Percentiles rank a stretch among this genome's conserved stretches.
Evolutionary conservation across 2,329 filamentous ascomycete genomes (phyloP).

Genomic region (Sphaerostilbella broomeana): DNA sequence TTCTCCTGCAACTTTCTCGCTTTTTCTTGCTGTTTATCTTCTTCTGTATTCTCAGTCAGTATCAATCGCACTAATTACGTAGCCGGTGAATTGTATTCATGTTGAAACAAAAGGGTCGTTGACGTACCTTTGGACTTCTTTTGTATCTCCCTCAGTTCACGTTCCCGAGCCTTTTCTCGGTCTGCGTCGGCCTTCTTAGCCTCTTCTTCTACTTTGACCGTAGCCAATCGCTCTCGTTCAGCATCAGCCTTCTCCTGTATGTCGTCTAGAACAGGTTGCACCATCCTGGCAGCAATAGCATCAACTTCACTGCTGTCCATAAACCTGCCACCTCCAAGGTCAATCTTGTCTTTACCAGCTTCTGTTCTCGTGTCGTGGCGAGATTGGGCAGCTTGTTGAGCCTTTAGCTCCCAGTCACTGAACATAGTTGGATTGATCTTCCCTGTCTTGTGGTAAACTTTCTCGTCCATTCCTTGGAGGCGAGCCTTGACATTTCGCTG

Average conservation of each 20-base stretch:
- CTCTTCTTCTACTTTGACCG: constrained; percentile 56
- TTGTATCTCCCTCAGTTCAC: constrained; percentile 46
- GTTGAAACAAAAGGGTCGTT: background rate
- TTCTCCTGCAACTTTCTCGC: constrained; percentile 18
- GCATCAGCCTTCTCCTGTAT: constrained; percentile 72
- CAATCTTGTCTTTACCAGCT: constrained; percentile 47
- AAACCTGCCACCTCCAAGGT: constrained; percentile 75
- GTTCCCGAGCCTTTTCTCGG: constrained; percentile 42
- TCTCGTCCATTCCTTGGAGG: constrained; percentile 75
- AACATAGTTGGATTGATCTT: constrained; percentile 61
- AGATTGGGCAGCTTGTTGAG: constrained; percentile 60
- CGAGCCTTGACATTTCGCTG: constrained; percentile 78
- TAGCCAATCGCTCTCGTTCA: constrained; percentile 60
- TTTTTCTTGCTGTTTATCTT: constrained; percentile 35
- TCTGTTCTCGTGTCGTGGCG: constrained; percentile 56
- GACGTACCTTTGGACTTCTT: constrained; percentile 54
- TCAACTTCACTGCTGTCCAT: constrained; percentile 75
- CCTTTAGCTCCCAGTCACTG: constrained; percentile 73
- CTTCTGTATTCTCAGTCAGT: too few relatives aligned
- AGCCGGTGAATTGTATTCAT: background rate
- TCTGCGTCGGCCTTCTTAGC: constrained; percentile 46
- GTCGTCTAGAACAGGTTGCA: constrained; percentile 80
- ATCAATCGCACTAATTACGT: too few relatives aligned
- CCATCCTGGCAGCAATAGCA: constrained; percentile 65
- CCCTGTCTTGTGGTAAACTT: constrained; percentile 69